phyloP scores from a whole-genome alignment of 148 eudicot genomes.

The Nepenthes gracilis region DNA sequence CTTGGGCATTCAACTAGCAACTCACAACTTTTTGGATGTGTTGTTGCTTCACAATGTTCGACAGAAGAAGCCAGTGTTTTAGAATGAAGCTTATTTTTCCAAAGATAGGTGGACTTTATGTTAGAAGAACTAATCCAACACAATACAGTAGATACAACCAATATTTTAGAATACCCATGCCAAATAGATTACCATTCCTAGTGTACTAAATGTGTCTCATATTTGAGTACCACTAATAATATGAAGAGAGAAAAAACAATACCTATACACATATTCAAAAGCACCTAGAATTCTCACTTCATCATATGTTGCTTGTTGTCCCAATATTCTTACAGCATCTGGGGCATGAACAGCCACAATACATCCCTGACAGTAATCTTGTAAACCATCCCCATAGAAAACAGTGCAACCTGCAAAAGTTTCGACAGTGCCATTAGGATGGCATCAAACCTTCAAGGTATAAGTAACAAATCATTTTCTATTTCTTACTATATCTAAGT shows the following conservation, averaged over 20 bases:
- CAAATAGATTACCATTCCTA: background rate
- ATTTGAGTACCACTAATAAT: background rate
- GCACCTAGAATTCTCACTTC: constrained; percentile 84
- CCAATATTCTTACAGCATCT: constrained; percentile 64
- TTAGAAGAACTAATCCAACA: too few species aligned
- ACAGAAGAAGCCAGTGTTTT: too few species aligned
- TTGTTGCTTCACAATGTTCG: too few species aligned
- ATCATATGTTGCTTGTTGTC: constrained; percentile 63
- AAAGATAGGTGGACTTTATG: too few species aligned
- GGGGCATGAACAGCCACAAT: constrained; percentile 84
- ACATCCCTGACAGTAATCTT: constrained; percentile 56
- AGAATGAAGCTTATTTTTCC: too few species aligned
- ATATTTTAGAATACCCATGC: background rate
- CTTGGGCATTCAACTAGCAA: too few species aligned
- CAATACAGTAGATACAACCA: background rate
- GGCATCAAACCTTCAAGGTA: too few species aligned
- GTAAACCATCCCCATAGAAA: constrained; percentile 44
- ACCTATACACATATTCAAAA: constrained; percentile 87
- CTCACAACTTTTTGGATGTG: too few species aligned
- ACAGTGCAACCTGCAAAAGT: constrained; percentile 51
- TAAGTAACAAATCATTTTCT: too few species aligned
- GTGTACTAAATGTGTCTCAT: background rate
- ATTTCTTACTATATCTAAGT: too few species aligned
- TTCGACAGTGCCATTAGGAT: background rate
- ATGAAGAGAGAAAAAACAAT: background rate